Base-by-base conservation (phyloP, 2,329 filamentous ascomycete species). In the Colletotrichum sp. region DNA sequence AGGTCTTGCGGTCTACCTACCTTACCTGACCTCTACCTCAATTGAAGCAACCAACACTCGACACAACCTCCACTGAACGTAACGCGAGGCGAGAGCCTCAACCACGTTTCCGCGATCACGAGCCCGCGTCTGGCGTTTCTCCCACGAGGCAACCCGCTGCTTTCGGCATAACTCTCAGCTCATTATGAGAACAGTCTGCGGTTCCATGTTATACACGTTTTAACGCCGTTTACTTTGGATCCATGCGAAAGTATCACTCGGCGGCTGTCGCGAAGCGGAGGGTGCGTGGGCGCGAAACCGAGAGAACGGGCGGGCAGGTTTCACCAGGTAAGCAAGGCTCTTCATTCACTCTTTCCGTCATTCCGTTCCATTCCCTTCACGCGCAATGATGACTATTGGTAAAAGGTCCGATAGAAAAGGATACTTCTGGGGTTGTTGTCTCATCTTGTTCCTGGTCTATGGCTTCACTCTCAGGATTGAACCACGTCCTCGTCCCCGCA, bases 381-480 rank as follows among this genome's bases (percentile, higher is more conserved):
- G 63, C 70, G 77, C 84, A 73, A 88, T 90, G 91, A 92, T 92
- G 90, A 88, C 82, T 77, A 82, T 84, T 91, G 91, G 91, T 92
- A 92, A 92, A 92, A 92, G 91, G 91, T 90, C 90, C 86, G 90
- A 92, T 88, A 84, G 84, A 86, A 83, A 81, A 81, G 84, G 84
- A 81, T 83, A 80, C 84, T 82, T 82, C 88, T 87, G 90, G 88
- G 90, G 85, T 83, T 83, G 82, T 81, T 81, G 80, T 79, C 79
- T 78, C 73, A 68, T 71, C 72, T 72, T 77, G 59, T 71, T 63
- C 61, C 71, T 49, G 25, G 19, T 66, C 67, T 67, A 78, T 75
- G 79, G 77, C 49, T 62, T 75, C 78, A 79, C 73, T 82, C 78
- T 79, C 77, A 15, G 22, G 74, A 39, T 39, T 39, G 27, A 69